Conservation (phyloP, 169 alveolate genomes). For the Amoebophrya sp. region DNA sequence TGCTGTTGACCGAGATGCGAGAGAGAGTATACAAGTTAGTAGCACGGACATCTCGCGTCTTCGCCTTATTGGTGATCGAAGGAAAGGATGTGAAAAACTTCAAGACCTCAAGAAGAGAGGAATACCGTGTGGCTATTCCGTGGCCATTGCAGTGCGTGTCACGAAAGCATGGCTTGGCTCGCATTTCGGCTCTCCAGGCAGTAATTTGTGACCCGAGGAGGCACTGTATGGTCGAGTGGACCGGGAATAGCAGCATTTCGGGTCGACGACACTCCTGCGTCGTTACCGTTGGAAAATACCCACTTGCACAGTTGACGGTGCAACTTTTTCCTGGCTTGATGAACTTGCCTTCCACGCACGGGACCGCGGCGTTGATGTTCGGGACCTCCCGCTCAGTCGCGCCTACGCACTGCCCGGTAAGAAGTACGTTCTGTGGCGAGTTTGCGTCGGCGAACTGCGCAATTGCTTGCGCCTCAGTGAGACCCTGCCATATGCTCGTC, state of each 20-base stretch:
- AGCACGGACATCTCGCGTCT: no score
- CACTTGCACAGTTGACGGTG: background rate
- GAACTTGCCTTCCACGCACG: conserved; percentile 1
- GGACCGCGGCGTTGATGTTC: background rate
- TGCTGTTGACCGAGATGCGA: no score
- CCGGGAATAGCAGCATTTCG: background rate
- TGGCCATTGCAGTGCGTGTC: background rate
- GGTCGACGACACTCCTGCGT: background rate
- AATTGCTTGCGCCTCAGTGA: background rate
- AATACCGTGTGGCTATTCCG: background rate
- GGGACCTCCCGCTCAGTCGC: background rate
- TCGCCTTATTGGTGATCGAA: no score
- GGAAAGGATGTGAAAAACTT: no score
- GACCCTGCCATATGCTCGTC: background rate
- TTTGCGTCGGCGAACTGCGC: background rate
- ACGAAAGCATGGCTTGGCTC: background rate
- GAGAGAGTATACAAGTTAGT: no score
- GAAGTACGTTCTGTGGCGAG: background rate
- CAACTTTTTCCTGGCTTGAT: background rate
- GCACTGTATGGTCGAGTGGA: background rate
- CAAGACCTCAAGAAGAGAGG: no score
- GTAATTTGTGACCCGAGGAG: background rate
- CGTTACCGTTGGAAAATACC: background rate
- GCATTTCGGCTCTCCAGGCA: conserved; percentile 12
- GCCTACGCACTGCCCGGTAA: background rate